Evolutionary conservation across 2,329 filamentous ascomycete genomes (phyloP).

Genomic region (Penicillium sumatraense): DNA sequence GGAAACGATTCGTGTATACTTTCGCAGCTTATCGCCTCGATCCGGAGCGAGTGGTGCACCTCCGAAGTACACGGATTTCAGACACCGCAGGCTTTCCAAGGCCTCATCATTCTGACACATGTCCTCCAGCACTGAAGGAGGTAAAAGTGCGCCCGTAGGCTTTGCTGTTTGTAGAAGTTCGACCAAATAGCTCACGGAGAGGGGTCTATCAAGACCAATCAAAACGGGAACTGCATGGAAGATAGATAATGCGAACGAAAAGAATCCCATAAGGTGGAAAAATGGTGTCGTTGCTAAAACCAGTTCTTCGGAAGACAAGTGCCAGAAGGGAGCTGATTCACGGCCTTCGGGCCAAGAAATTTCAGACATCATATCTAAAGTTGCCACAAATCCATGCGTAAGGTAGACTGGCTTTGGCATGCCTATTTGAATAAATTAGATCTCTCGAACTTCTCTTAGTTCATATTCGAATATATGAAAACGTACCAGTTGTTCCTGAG

Average conservation of each 20-base stretch:
- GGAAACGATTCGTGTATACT: constrained; percentile 16
- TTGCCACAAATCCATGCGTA: constrained; percentile 31
- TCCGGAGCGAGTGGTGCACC: constrained; percentile 25
- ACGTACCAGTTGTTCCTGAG: constrained; percentile 42
- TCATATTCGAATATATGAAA: background rate
- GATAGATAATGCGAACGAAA: constrained; percentile 21
- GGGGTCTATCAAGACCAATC: constrained; percentile 29
- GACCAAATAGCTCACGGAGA: constrained; percentile 27
- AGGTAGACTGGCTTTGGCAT: constrained; percentile 37
- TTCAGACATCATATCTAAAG: constrained; percentile 10
- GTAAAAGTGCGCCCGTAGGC: constrained; percentile 24
- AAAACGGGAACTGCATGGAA: constrained; percentile 24
- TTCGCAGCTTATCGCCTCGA: constrained; percentile 20
- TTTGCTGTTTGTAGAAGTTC: constrained; percentile 20
- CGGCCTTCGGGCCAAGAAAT: constrained; percentile 23
- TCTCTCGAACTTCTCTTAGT: background rate
- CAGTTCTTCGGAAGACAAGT: constrained; percentile 13
- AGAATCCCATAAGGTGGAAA: constrained; percentile 35
- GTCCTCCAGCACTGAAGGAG: constrained; percentile 33
- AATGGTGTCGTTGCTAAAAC: constrained; percentile 27
- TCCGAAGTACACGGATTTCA: constrained; percentile 21
- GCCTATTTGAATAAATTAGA: constrained; percentile 34
- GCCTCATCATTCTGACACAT: constrained; percentile 25
- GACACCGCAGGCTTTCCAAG: constrained; percentile 6
- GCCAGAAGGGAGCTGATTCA: constrained; percentile 9